Base-by-base conservation (phyloP, 2,329 filamentous ascomycete genomes). In the Nigrospora oryzae region DNA sequence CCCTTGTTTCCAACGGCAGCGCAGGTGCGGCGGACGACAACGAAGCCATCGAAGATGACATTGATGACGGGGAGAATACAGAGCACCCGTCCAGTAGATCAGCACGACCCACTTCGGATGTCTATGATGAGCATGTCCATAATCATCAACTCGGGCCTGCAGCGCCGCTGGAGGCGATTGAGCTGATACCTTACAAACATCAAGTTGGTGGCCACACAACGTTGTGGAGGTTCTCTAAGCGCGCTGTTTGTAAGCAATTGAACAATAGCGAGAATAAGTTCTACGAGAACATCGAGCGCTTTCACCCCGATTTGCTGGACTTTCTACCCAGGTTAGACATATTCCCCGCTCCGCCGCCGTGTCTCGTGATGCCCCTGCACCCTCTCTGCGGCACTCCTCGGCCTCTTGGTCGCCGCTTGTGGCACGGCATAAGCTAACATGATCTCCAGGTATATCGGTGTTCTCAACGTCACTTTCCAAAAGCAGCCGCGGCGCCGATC, bases 221-320 rank as follows among this genome's bases (percentile, higher is more conserved):
- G 0, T 78, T 98, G 33, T 98, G 95, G 77, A 84, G 91, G 36
- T 97, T 98, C 61, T 97, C 93, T 15, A 83, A 89, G 53, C 81
- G 90, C 56, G 93, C 93, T 45, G 90, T 98, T 11, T 98, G 93
- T 74, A 98, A 98, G 67, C 89, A 96, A 67, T 77, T 98, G 59
- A 98, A 95, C 64, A 98, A 95, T 63, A 80, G 91, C 58, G 93
- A 98, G 62, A 98, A 98, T 65, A 89, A 95, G 66, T 98, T 98
- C 62, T 98, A 98, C 64, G 93, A 98, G 66, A 93, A 84, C 44
- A 88, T 97, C 56, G 93, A 98, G 69, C 82, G 81, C 57, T 81
- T 88, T 53, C 91, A 98, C 64, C 87, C 89, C 51, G 86, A 95
- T 60, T 75, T 98, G 57, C 70, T 98, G 48, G 81, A 86, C 36